Evolutionary conservation across 163 green algal species (phyloP), one percentile per base, ranked within the genome.

Genomic region (Volvox carteri): DNA sequence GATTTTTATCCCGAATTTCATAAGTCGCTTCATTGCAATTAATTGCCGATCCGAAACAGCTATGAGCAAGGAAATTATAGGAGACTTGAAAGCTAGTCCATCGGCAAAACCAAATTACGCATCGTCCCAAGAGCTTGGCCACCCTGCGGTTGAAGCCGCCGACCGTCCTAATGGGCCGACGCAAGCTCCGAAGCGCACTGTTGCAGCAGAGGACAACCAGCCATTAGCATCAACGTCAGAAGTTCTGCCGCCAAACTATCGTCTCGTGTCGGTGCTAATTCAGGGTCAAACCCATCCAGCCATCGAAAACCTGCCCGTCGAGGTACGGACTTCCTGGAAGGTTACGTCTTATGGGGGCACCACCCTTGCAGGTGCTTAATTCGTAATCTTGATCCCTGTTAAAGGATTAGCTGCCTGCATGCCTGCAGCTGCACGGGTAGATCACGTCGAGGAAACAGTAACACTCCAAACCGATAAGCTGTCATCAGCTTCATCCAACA

Each of bases 291-390:
- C 0, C 25, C 4, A 9, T 11, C 62, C 78, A 9, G 58, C 62
- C 18, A 11, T 88, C 9, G 23, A 62, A 2, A 16, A 81, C 50
- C 68, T 88, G 50, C 83, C 83, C 1, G 25, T 81, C 6, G 83
- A 88, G 83, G 83, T 88, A 78, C 70, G 70, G 39, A 23, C 4
- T 16, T 23, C 28, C 60, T 72, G 60, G 19, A 72, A 58, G n/a
- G n/a, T n/a, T n/a, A n/a, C n/a, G n/a, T n/a, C n/a, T n/a, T n/a
- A n/a, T n/a, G n/a, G n/a, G n/a, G n/a, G n/a, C n/a, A n/a, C n/a
- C n/a, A n/a, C n/a, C n/a, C n/a, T n/a, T n/a, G n/a, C n/a, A n/a
- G n/a, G n/a, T n/a, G n/a, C n/a, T n/a, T n/a, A n/a, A n/a, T n/a
- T n/a, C n/a, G n/a, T n/a, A n/a, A n/a, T n/a, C n/a, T n/a, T n/a